Conservation (phyloP, 2,329 filamentous ascomycete species). For the Blumeriella jaapii region DNA sequence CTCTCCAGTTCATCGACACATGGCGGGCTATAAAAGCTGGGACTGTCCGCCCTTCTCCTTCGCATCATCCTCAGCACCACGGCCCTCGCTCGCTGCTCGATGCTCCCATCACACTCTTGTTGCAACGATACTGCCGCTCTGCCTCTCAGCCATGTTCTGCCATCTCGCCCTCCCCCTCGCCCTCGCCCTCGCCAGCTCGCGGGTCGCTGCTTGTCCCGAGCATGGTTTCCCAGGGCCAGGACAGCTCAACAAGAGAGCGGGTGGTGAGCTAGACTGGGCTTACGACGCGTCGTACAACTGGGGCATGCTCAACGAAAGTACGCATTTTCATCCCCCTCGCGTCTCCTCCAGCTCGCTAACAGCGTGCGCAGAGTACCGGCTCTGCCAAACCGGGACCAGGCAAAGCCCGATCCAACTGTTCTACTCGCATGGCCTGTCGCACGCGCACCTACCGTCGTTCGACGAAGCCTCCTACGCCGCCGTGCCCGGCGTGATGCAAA, state of each 20-base stretch:
- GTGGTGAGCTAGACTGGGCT: conserved; percentile 20
- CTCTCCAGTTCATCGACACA: too few species aligned
- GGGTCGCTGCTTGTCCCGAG: conserved; percentile 6
- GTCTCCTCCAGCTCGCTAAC: neutral
- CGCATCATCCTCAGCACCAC: too few species aligned
- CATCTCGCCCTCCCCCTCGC: conserved; percentile 4
- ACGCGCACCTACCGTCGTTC: conserved; percentile 32
- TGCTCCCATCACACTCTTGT: too few species aligned
- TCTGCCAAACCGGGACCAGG: conserved; percentile 39
- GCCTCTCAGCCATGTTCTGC: neutral
- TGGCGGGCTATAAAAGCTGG: too few species aligned
- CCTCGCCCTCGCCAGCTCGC: neutral
- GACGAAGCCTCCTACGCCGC: conserved; percentile 28
- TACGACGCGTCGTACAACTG: conserved; percentile 32
- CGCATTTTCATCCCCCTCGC: neutral
- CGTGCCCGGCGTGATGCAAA: conserved; percentile 32
- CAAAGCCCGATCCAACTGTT: conserved; percentile 38
- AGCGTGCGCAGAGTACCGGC: conserved; percentile 28
- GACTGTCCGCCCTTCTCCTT: too few species aligned
- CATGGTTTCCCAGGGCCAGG: neutral
- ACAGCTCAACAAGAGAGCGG: conserved; percentile 4
- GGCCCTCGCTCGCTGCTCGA: too few species aligned
- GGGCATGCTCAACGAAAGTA: conserved; percentile 28
- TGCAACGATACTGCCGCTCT: too few species aligned
- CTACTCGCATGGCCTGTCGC: conserved; percentile 30